Evolutionary conservation across 2,329 filamentous ascomycete genomes (phyloP), one percentile per base, ranked within the genome.

Genomic region (Botrytis paeoniae): DNA sequence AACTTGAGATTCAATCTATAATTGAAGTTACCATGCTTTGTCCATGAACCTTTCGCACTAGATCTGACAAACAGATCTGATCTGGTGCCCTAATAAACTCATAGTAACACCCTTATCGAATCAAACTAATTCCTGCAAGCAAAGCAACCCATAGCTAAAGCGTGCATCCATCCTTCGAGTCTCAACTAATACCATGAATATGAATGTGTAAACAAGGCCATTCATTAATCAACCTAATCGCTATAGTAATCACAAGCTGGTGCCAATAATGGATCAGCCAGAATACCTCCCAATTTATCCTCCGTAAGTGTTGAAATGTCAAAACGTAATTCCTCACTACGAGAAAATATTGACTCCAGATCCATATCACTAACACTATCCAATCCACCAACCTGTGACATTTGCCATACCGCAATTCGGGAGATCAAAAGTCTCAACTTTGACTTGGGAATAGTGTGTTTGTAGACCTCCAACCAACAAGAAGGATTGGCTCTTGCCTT

Each of bases 391-490:
- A 29, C 45, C 29, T 66, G 32, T 18, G 45, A 54, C 14, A 66
- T 39, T n/a, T 66, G 64, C 64, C 64, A 66, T 22, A 39, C 64
- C 9, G 64, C 64, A 20, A 66, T 39, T 29, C 64, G 35, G 25
- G 45, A 66, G 18, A 66, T 39, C 5, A 66, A 22, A 54, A 66
- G 32, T 25, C 64, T 51, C 32, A 66, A 14, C 14, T 48, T 48
- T 39, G 64, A 66, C 8, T 10, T 20, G 3, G 64, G 22, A 3
- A 16, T 14, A 20, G 64, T 66, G 4, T 51, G 45, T 16, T 39
- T 54, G 25, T 66, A 66, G 22, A 54, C 64, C 45, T 66, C 64
- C 22, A 66, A 39, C 64, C 64, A 66, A 18, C 64, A 66, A 4
- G 64, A 66, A 54, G 64, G 45, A 29, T 66, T 66, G 3, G 64